Conservation (phyloP, 179 eudicot genomes). For the Silene coronaria region DNA sequence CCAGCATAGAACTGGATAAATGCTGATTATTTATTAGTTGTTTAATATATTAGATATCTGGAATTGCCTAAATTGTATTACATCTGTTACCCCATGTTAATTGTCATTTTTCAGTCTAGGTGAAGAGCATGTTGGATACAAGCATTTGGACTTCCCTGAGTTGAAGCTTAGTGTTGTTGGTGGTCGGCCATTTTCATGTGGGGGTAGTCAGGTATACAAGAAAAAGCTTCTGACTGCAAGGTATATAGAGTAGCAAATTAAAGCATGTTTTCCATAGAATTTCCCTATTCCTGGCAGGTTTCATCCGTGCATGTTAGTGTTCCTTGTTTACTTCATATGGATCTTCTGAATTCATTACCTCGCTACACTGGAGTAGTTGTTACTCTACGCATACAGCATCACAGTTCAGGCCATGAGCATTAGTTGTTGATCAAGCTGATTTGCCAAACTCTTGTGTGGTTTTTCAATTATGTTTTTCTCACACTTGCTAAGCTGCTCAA, state of each 20-base stretch:
- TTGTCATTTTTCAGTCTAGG: slow-evolving; percentile 57
- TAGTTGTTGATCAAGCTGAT: neutral
- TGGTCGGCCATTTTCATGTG: slow-evolving; percentile 88
- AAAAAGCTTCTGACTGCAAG: slow-evolving; percentile 63
- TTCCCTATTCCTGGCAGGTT: neutral
- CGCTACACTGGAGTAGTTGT: neutral
- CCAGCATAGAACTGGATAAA: neutral
- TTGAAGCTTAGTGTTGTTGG: slow-evolving; percentile 83
- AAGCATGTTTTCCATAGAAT: slow-evolving; percentile 6
- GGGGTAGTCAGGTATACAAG: slow-evolving; percentile 55
- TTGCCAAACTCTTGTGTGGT: neutral
- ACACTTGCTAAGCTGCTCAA: neutral
- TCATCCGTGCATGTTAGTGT: slow-evolving; percentile 6
- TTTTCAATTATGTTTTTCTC: neutral
- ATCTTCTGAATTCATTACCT: neutral
- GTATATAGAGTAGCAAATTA: slow-evolving; percentile 26
- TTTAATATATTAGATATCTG: neutral
- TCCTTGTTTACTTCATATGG: slow-evolving; percentile 4
- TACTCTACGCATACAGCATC: neutral
- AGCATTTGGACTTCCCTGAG: slow-evolving; percentile 59
- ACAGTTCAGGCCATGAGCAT: neutral
- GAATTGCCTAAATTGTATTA: neutral
- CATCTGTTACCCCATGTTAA: neutral
- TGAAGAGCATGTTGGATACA: slow-evolving; percentile 73
- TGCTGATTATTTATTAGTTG: neutral